A percentile compares a stretch with the other conserved stretches of the same genome.
These are phyloP conservation scores for Huntiella omanensis DNA, from an alignment of 2,329 filamentous ascomycete genomes.

Conservation along the genomic window DNA sequence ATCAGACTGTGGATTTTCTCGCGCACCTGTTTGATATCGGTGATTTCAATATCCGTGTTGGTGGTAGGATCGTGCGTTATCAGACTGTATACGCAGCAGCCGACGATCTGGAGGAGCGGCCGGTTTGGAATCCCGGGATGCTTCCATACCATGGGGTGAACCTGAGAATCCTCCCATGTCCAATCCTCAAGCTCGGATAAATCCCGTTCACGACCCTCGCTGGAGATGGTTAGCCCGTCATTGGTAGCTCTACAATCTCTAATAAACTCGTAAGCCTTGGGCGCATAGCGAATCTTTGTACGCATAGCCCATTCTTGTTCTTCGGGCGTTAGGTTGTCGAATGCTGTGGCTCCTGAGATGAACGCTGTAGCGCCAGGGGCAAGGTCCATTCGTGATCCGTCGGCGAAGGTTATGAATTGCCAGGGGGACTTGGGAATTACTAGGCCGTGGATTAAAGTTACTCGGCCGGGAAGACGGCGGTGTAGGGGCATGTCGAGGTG, in stretches of 20 bases:
- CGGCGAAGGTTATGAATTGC: constrained; percentile 7
- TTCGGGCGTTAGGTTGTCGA: constrained; percentile 6
- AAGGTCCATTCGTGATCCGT: constrained; percentile 3
- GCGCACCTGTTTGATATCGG: constrained; percentile 6
- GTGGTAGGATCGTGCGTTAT: constrained; percentile 7
- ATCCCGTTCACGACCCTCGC: constrained; percentile 3
- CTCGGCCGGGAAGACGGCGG: constrained; percentile 9
- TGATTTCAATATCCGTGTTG: constrained; percentile 5
- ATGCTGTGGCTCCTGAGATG: constrained; percentile 9
- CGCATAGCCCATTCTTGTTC: constrained; percentile 11
- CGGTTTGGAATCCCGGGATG: constrained; percentile 3
- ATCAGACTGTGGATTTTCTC: constrained; percentile 7
- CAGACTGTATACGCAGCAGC: constrained; percentile 9
- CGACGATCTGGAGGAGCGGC: constrained; percentile 9
- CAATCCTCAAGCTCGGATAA: constrained; percentile 4
- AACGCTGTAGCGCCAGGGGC: constrained; percentile 9
- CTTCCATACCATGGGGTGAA: constrained; percentile 11
- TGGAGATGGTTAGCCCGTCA: constrained; percentile 8
- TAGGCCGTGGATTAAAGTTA: constrained; percentile 10
- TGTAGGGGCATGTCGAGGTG: constrained; percentile 11
- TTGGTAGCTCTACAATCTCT: constrained; percentile 8
- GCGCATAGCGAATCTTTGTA: constrained; percentile 9
- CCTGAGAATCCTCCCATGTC: constrained; percentile 9
- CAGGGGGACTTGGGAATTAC: constrained; percentile 5
- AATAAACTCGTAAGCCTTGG: constrained; percentile 9